Evolutionary conservation across 2,329 filamentous ascomycete genomes (phyloP), one percentile per base, ranked within the genome.

Genomic region (Pseudocercospora eumusae): DNA sequence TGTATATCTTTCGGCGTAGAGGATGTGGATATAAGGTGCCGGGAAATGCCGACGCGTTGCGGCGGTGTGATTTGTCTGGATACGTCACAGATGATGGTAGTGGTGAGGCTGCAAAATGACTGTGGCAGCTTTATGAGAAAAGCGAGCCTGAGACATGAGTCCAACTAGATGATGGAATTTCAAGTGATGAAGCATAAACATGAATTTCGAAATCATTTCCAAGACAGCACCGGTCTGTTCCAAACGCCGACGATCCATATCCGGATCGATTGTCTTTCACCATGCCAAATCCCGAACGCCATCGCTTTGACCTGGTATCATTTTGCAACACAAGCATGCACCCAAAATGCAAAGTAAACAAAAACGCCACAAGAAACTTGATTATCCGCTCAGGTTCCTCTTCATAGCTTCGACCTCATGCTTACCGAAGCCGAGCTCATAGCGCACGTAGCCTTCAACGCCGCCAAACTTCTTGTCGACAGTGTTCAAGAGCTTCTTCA

Each of bases 401-500:
- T 54, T 54, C 52, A 54, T 54, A 6, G 28, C 28, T 23, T 54
- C 52, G 21, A 54, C 52, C 10, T 54, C 52, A 23, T 28, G 31
- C 23, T 54, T 54, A 18, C 28, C 15, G 11, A 54, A 54, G 52
- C 52, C 52, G 10, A 54, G 52, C 20, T 54, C 52, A 7, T 54
- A 40, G 15, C 52, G 52, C 28, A 54, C 52, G 13, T 54, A 54
- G 10, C 28, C 28, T 25, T 54, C 52, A n/a, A 54, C 52, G 18
- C 52, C 52, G n/a, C 52, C 52, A 40, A 40, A 54, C 18, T 54
- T 33, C 28, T 54, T 40, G 52, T 54, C 52, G 18, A 54, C 52
- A 2, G n/a, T 18, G 7, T 3, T 9, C 3, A 54, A 11, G 3
- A 54, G 28, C 52, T 40, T 54, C 31, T 54, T 40, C 52, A 54